Evolutionary conservation across 108 stramenopile genomes (phyloP), one percentile per base, ranked within the genome.

Genomic region (Asterionellopsis glacialis): DNA sequence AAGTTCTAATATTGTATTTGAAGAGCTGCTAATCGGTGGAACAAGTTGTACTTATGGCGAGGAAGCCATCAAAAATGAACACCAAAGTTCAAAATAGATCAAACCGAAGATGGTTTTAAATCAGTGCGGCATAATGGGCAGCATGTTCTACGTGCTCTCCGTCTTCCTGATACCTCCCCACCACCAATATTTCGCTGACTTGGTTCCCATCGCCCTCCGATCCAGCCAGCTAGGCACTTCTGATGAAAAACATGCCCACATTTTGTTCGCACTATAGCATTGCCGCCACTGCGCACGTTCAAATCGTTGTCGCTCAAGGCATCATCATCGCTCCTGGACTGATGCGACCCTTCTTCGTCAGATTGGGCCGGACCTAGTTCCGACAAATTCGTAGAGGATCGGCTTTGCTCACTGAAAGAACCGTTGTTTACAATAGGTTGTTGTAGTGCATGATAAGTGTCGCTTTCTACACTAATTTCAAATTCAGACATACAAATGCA

Each of bases 401-500:
- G 53, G 41, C 4, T 42, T 42, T 6, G 15, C 14, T 14, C 27
- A 28, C 5, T 18, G 10, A 22, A 61, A 1, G n/a, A n/a, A 25
- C 51, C 33, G n/a, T 55, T 12, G 26, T 13, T 48, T 3, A 11
- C 28, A 11, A 15, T 9, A 1, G 21, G 24, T 15, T 11, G 22
- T 23, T 19, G 22, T 14, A 18, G 13, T n/a, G n/a, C 62, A 22
- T 24, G 15, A 12, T 25, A 57, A 41, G 23, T 39, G 50, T 63
- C 55, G 19, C 27, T 45, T 21, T 64, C 56, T 19, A 38, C 18
- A 15, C 25, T 33, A 41, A 21, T 16, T 56, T 50, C 41, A 63
- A 87, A 83, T 15, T 80, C 79, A 45, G 57, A 57, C 85, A 87
- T 87, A 55, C 85, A 87, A 41, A 87, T 87, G 50, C 81, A 83